Evolutionary conservation across 1,284 basidiomycete genomes (phyloP), one percentile per base, ranked within the genome.

Genomic region (Psilocybe mexicana): DNA sequence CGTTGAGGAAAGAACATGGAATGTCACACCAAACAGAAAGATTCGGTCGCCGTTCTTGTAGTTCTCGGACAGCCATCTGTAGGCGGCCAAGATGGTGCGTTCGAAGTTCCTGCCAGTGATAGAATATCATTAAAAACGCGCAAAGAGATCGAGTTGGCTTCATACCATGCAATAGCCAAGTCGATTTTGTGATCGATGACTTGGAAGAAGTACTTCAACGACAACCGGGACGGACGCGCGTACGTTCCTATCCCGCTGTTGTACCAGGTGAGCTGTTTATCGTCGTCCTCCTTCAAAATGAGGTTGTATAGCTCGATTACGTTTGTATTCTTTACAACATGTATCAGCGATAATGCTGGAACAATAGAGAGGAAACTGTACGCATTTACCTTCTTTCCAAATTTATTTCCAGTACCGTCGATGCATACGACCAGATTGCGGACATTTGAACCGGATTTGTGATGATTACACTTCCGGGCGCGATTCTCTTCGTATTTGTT

Each of bases 301-400:
- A 48, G 33, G 18, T 35, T 48, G 11, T 48, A 48, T n/a, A 48
- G 46, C 30, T 48, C 46, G 25, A 48, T 48, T 10, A 48, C 46
- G 14, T 48, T 48, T 8, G 46, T 48, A 18, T 48, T 48, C 46
- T 48, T 35, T 14, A 5, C 12, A 5, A 26, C 11, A 10, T 4
- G 18, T n/a, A 23, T 33, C 14, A 48, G 2, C 10, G 3, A 46
- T 4, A 28, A 28, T 26, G 6, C 8, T 5, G 10, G 44, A 26
- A 12, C 12, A 46, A 12, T 8, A n/a, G n/a, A n/a, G 30, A 4
- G 26, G 28, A 46, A 14, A 3, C 6, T 11, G 4, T 3, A n/a
- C 4, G 5, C 23, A 43, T 12, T 4, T 35, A 35, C 46, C 46
- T 48, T 48, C 12, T 14, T 28, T 18, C 46, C 46, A 18, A 48